Evolutionary conservation across 805 yeast species (phyloP).

Genomic region (Candida coquimbonensis): DNA sequence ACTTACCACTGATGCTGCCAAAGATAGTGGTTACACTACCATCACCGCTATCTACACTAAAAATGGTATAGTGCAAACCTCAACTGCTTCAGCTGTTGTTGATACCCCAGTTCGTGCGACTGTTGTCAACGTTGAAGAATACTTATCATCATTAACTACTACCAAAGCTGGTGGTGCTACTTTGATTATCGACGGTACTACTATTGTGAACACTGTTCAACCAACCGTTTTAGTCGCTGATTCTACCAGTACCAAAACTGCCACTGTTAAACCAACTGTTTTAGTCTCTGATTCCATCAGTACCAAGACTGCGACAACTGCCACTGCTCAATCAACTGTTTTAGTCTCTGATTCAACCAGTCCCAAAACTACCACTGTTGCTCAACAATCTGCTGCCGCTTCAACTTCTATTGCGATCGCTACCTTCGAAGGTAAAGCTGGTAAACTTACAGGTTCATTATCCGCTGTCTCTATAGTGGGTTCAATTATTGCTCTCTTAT

Average conservation of each 20-base stretch:
- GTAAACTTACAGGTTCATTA: constrained; percentile 83
- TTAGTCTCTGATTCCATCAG: not conserved
- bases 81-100: constrained; percentile 1
- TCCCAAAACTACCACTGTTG: not conserved
- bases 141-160: constrained; percentile 7
- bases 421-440: constrained; percentile 41
- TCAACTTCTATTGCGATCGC: constrained; percentile 2
- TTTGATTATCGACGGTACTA: no score
- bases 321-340: not conserved
- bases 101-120: constrained; percentile 3
- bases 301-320: not conserved
- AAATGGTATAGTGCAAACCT: constrained; percentile 1
- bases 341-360: constrained; percentile 41
- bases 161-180: constrained; percentile 16
- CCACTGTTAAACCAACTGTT: not conserved
- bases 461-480: constrained; percentile 84
- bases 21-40: constrained; percentile 8
- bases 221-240: no score
- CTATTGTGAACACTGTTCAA: no score
- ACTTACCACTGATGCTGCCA: constrained; percentile 9
- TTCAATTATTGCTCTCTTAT: constrained; percentile 74
- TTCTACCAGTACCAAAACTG: not conserved
- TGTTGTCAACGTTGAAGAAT: constrained; percentile 4
- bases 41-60: constrained; percentile 3
- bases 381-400: not conserved